phyloP scores from a whole-genome alignment of 2,329 filamentous ascomycete species.

The Pleurostoma richardsiae region DNA sequence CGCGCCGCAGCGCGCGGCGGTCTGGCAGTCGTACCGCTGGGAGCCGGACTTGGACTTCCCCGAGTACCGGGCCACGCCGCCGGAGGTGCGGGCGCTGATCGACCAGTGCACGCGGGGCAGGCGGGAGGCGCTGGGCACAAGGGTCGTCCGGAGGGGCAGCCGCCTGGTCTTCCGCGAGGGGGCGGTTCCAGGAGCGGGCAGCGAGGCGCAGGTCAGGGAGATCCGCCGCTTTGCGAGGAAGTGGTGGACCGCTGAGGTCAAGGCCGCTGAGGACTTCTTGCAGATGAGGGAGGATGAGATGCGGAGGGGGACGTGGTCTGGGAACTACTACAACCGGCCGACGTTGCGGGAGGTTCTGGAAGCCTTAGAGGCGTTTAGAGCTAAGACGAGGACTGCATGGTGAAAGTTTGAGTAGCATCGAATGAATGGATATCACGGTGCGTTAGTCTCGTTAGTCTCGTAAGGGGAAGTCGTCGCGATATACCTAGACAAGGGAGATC shows the following conservation, averaged over 20 bases:
- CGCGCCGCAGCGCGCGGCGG: constrained; percentile 49
- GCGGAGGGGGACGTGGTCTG: constrained; percentile 36
- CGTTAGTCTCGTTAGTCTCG: too few species aligned
- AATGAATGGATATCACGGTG: not conserved
- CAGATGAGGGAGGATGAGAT: constrained; percentile 29
- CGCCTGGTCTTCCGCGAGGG: constrained; percentile 36
- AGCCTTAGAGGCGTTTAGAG: constrained; percentile 14
- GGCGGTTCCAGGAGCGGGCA: constrained; percentile 21
- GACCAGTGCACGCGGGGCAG: constrained; percentile 46
- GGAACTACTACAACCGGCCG: constrained; percentile 45
- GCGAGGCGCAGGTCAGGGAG: constrained; percentile 26
- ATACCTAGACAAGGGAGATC: too few species aligned
- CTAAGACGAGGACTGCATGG: not conserved
- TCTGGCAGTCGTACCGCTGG: constrained; percentile 55
- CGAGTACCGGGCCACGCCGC: constrained; percentile 40
- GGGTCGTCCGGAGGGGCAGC: constrained; percentile 38
- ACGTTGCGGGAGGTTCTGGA: constrained; percentile 36
- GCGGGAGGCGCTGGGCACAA: constrained; percentile 34
- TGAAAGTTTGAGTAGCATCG: not conserved
- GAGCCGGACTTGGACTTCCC: constrained; percentile 55
- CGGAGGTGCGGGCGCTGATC: constrained; percentile 39
- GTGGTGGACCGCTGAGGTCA: constrained; percentile 46
- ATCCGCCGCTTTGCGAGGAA: constrained; percentile 24
- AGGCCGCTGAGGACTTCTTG: constrained; percentile 42
- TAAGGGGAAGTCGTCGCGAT: too few species aligned